Evolutionary conservation across 495 filamentous ascomycete genomes (phyloP), one percentile per base, ranked within the genome.

Genomic region (Hypoxylon perforatum): DNA sequence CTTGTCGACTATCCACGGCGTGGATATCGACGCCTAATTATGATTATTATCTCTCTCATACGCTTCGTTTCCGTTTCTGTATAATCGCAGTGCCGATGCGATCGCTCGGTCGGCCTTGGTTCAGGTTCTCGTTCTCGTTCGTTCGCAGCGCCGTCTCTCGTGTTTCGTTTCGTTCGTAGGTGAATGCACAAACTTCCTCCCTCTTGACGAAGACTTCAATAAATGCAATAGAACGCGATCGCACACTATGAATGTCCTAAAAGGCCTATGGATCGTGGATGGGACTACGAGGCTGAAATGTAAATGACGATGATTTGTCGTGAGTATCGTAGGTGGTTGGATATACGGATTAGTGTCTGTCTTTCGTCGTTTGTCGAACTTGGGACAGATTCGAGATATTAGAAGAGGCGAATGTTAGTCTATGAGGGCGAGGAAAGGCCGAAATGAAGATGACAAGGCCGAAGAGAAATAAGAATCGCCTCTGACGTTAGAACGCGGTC

Each of bases 1-100:
- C 61, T 38, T 73, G 79, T 74, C 80, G 76, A 81, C 56, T 77
- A 82, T 75, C 81, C 81, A 83, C 81, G 47, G 61, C 73, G 81
- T 81, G 81, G 81, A 82, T 79, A 78, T 78, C 79, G 80, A 82
- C 80, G 57, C 57, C 57, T 22, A 50, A 45, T 58, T 52, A 57
- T 67, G 55, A 56, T 68, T 69, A 65, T 63, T 78, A 78, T 82
- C 72, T 78, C 80, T 82, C 73, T 78, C 81, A 82, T 82, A 71
- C 80, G 78, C 78, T 70, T 69, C 36, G 15, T 12, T 22, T 38
- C 19, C 15, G 22, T 57, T 12, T 41, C n/a, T 2, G 9, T 19
- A 22, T 25, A 12, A 50, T 69, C 51, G 66, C 60, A 18, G 51
- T 38, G 30, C 22, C 33, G 61, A 67, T 45, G 59, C 48, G 57